Evolutionary conservation across 2,329 filamentous ascomycete genomes (phyloP), one percentile per base, ranked within the genome.

Genomic region (Teratosphaeria viscida): DNA sequence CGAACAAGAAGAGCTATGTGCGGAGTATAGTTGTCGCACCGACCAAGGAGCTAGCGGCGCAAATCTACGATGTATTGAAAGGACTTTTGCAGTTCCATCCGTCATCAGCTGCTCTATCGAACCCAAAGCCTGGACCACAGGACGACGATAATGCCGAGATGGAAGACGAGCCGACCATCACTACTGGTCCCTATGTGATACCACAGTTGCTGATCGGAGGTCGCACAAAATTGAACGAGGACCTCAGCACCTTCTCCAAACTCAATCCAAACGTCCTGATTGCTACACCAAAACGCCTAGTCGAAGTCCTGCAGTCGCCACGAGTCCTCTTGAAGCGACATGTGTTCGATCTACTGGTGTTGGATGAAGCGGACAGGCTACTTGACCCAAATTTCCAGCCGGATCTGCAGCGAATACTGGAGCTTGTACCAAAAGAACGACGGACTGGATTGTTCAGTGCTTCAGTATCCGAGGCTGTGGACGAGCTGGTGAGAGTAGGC

Each of bases 371-470:
- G 56, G 94, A 99, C 74, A 83, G 94, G 61, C 78, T 99, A 29
- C 79, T 99, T 11, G 94, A 99, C 74, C 81, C 97, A 26, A 94
- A 95, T 5, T 97, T 99, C 75, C 94, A 95, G 73, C 86, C 89
- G 59, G 91, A 96, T 66, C 75, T 99, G 32, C 90, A 94, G 66
- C 89, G 85, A 59, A 96, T 97, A 49, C 77, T 99, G 26, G 84
- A 85, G 0, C 83, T 88, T 16, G 77, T 99, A 5, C 94, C 94
- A 0, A 99, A 99, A 71, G 94, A 99, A 72, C 82, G 94, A 57
- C 83, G 94, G 55, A 99, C 94, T 0, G 94, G 94, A 0, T 78
- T 99, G 0, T 99, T 97, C 75, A 96, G 90, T 69, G 94, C 94
- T 12, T 95, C 89, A 68, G 89, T 99, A n/a, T 94, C 88, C 67